phyloP scores from a whole-genome alignment of 2,329 filamentous ascomycete species.

The Scedosporium dehoogii region DNA sequence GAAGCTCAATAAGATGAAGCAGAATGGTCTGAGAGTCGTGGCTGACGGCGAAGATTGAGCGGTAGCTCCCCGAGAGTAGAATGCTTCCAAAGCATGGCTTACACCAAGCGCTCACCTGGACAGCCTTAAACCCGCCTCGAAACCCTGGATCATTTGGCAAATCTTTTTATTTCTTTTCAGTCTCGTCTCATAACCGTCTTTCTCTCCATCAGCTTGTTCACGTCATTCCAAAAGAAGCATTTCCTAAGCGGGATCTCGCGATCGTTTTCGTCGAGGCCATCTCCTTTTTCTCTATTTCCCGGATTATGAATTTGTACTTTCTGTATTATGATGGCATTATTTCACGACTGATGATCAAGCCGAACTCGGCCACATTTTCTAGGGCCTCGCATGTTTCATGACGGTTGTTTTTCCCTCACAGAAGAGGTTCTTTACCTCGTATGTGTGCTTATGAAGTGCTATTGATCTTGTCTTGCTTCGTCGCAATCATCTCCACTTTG shows the following conservation, averaged over 20 bases:
- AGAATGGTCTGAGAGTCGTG: slow-evolving; percentile 48
- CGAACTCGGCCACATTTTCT: background rate
- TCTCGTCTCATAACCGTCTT: too few relatives aligned
- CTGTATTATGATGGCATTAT: background rate
- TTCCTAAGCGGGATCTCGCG: background rate
- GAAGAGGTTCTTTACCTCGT: background rate
- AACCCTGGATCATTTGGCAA: too few relatives aligned
- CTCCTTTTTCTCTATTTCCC: background rate
- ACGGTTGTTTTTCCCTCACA: background rate
- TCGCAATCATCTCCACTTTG: background rate
- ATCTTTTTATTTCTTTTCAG: too few relatives aligned
- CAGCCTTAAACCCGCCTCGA: too few relatives aligned
- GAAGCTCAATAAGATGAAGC: slow-evolving; percentile 44
- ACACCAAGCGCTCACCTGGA: background rate
- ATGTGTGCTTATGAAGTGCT: background rate
- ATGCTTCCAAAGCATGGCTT: background rate
- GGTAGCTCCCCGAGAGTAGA: background rate
- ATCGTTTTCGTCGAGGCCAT: background rate
- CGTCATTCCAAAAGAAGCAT: too few relatives aligned
- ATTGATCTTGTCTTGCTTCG: background rate
- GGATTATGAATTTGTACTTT: background rate
- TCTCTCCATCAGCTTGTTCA: too few relatives aligned
- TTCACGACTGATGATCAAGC: background rate
- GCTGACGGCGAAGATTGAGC: slow-evolving; percentile 20
- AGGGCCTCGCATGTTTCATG: background rate